phyloP scores from a whole-genome alignment of 306 rosid genomes.

The Cucumis hystrix region DNA sequence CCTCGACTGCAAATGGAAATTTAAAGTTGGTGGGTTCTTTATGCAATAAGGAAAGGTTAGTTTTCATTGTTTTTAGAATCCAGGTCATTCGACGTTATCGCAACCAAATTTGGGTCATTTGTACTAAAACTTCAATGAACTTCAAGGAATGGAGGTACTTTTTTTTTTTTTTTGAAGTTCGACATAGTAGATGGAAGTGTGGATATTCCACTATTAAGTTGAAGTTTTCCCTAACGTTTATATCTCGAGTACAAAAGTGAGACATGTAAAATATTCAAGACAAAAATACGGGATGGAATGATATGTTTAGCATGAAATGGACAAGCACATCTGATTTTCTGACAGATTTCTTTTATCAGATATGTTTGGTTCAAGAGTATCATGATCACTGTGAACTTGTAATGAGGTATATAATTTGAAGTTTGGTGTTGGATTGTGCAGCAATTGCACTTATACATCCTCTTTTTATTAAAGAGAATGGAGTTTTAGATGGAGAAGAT shows the following conservation, averaged over 20 bases:
- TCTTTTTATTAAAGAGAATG: constrained; percentile 49
- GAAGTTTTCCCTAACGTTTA: too few species aligned
- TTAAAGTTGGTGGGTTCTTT: too few species aligned
- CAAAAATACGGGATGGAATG: background rate
- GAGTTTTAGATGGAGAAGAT: constrained; percentile 38
- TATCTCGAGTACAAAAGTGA: background rate
- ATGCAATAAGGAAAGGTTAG: too few species aligned
- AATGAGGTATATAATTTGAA: background rate
- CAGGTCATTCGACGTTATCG: too few species aligned
- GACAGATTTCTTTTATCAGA: background rate
- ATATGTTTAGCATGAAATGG: background rate
- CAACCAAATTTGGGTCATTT: too few species aligned
- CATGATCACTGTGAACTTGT: background rate
- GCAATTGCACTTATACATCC: constrained; percentile 55
- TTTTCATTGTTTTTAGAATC: too few species aligned
- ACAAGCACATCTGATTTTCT: background rate
- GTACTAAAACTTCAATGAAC: too few species aligned
- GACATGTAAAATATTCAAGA: background rate
- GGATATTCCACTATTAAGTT: too few species aligned
- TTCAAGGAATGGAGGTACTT: too few species aligned
- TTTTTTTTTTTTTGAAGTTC: too few species aligned
- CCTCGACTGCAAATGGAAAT: too few species aligned
- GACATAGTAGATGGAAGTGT: too few species aligned
- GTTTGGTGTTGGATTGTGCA: constrained; percentile 24
- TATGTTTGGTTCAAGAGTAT: background rate